Base-by-base conservation (phyloP, 495 filamentous ascomycete genomes). In the Talaromyces ruber region DNA sequence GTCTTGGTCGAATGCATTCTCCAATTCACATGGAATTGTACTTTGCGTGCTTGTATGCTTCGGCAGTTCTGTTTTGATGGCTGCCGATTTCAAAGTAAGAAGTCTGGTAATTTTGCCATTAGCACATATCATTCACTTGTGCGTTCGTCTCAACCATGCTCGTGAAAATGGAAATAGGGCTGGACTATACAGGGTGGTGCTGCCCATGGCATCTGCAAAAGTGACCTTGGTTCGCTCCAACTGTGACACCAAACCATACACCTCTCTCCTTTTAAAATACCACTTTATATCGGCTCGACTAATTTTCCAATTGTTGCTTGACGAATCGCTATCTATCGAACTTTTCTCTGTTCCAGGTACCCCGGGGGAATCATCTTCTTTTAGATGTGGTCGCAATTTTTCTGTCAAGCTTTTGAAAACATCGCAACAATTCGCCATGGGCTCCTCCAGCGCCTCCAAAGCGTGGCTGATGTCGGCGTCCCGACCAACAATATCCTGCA, bases 211-310 rank as follows among this genome's bases (percentile, higher is more conserved):
- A 34, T 50, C 59, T 22, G 21, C 26, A 22, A 61, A 61, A 21
- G 39, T 61, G 12, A 30, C 37, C 43, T 61, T 61, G 32, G 37
- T 61, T 2, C 59, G 37, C 29, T 61, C 59, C 59, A 61, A 29
- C 37, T 61, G 30, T 6, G 39, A 26, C 18, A 52, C 7, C 21
- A 61, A n/a, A 28, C 11, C 3, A 29, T 51, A 52, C 18, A 61
- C 59, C 22, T 61, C 59, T n/a, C 25, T 61, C 25, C 59, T 32
- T 32, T 52, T 61, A 5, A 51, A 61, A n/a, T 51, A 61, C 59
- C 59, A 61, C 16, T 51, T 24, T 9, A 61, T 21, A 30, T 51
- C 59, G 12, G 9, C 25, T 8, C 59, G 59, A 18, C 59, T 61
- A 18, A 61, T 50, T 18, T 21, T 47, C 32, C 43, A 21, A 12